Conservation (phyloP, 768 basidiomycete species). For the Udeniomyces megalosporus region DNA sequence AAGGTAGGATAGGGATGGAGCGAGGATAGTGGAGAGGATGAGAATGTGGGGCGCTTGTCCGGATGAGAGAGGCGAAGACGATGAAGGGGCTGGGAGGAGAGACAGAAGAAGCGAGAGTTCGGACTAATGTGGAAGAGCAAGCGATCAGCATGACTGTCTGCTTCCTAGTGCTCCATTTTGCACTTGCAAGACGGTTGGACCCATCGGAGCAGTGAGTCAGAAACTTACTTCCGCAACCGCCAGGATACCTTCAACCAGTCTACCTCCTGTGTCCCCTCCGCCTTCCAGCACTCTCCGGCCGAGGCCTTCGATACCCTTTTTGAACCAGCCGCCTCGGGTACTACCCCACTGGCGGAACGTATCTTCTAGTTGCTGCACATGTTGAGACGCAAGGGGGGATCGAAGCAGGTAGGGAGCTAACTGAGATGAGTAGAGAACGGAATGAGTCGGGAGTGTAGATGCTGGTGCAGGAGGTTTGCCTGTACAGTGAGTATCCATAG, state of each 20-base stretch:
- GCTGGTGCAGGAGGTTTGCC: neutral
- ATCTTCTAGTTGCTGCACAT: neutral
- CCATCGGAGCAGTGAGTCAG: neutral
- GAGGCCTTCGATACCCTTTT: neutral
- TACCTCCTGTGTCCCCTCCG: neutral
- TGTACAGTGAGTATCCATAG: no score
- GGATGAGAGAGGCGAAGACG: neutral
- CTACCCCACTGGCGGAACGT: neutral
- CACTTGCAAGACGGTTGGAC: no score
- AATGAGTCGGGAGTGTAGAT: neutral
- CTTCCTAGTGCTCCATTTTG: no score
- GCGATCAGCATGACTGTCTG: no score
- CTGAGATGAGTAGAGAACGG: neutral
- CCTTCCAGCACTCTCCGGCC: neutral
- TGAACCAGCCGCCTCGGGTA: neutral
- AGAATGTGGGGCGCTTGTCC: neutral
- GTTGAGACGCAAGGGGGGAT: neutral
- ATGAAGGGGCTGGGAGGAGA: neutral
- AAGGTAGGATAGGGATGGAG: neutral
- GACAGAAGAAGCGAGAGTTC: neutral
- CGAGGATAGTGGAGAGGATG: neutral
- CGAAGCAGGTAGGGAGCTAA: neutral
- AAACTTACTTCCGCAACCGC: neutral
- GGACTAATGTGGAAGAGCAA: neutral
- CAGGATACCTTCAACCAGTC: neutral